Conservation (phyloP, 2,329 filamentous ascomycete genomes). For the Claviceps sorghi region DNA sequence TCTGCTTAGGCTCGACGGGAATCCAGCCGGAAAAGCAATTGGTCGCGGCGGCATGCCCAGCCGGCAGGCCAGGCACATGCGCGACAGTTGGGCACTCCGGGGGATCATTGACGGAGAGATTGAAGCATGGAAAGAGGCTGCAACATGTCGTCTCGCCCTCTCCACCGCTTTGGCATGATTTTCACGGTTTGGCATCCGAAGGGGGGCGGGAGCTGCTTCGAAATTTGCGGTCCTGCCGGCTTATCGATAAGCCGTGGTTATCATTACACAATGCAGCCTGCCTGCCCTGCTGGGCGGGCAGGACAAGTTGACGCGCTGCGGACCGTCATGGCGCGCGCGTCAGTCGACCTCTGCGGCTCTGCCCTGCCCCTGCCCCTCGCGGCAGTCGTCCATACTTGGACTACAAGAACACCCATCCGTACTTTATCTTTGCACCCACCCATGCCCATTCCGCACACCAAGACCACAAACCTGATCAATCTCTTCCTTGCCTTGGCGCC, state of each 20-base stretch:
- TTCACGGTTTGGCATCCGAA: neutral
- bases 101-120: slow-evolving; percentile 19
- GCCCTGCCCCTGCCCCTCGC: neutral
- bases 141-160: neutral
- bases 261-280: no score
- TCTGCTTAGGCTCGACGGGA: slow-evolving; percentile 5
- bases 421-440: no score
- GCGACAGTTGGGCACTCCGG: slow-evolving; percentile 18
- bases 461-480: no score
- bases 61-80: slow-evolving; percentile 21
- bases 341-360: neutral
- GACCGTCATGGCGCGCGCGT: neutral
- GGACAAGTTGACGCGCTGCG: neutral
- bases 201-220: neutral
- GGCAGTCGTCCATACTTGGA: neutral
- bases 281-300: neutral
- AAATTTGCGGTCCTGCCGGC: slow-evolving; percentile 1
- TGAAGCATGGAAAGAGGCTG: neutral
- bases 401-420: neutral
- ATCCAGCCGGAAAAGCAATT: slow-evolving; percentile 1
- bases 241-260: slow-evolving; percentile 6
- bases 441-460: no score
- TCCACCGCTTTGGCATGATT: neutral
- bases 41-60: slow-evolving; percentile 14
- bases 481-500: neutral